Base-by-base conservation (phyloP, 2,329 filamentous ascomycete species). In the Fusarium tupiense region DNA sequence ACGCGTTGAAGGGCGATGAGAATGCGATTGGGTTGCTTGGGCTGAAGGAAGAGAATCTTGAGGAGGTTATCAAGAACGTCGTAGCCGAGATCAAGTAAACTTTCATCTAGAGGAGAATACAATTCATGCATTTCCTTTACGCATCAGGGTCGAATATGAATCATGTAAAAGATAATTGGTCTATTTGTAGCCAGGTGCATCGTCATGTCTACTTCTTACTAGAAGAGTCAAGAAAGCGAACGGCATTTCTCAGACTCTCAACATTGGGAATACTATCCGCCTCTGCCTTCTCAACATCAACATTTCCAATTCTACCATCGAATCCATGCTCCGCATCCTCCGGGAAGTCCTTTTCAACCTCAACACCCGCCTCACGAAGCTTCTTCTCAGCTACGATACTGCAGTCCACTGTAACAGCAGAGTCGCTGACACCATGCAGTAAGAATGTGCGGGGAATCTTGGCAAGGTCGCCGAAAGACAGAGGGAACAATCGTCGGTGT, bases 291-390 rank as follows among this genome's bases (percentile, higher is more conserved):
- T 78, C 76, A 11, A 78, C 61, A 31, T 77, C 61, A 3, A 75
- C 26, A 4, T 75, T 60, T 0, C 76, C 76, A 1, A 53, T 17
- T 17, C 59, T 47, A 2, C 11, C 22, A n/a, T 77, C 76, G 9
- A 77, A 77, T 0, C 76, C 76, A 47, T 77, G 76, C 14, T 77
- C 76, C 4, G 64, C 76, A 49, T 75, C 57, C 4, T 72, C 65
- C 0, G 76, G 76, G 6, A 75, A 77, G 20, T 78, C 74, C 2
- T 60, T 49, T 0, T 57, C 26, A 0, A 77, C 64, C 2, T 68
- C 43, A 7, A 73, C 61, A 0, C 76, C 76, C 0, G 58, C 67
- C 1, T 61, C 67, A 9, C 61, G 62, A 13, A 77, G 69, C 24
- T 70, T 76, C 47, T 75, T 66, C 24, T 67, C 71, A 33, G 76